These are phyloP conservation scores for Didymella keratinophila DNA, from an alignment of 2,329 filamentous ascomycete species.

Conservation along the genomic window DNA sequence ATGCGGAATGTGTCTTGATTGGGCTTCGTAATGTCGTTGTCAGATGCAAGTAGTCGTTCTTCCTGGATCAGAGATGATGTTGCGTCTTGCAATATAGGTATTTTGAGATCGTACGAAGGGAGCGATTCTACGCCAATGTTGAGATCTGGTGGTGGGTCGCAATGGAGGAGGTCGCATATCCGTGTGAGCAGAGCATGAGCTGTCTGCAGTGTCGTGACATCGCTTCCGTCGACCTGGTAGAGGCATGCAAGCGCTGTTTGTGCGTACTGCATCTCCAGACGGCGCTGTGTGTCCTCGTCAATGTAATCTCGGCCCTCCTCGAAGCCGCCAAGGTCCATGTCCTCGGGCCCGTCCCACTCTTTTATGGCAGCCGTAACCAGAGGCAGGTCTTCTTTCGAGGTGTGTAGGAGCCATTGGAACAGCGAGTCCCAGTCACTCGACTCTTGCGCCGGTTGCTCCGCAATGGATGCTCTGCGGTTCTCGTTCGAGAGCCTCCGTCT, in stretches of 20 bases:
- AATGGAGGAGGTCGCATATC: constrained; percentile 67
- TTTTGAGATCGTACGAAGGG: constrained; percentile 52
- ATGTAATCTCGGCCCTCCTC: constrained; percentile 62
- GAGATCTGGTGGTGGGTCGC: constrained; percentile 63
- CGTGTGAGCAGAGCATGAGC: constrained; percentile 68
- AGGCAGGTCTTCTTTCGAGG: constrained; percentile 67
- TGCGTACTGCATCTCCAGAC: constrained; percentile 70
- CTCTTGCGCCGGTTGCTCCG: constrained; percentile 47
- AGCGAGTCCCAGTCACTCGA: constrained; percentile 71
- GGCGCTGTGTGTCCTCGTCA: constrained; percentile 65
- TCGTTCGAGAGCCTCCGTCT: constrained; percentile 53
- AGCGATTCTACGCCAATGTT: constrained; percentile 53
- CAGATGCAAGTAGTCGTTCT: constrained; percentile 61
- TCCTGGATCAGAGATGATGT: constrained; percentile 50
- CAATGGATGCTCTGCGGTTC: constrained; percentile 34
- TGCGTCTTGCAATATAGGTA: constrained; percentile 43
- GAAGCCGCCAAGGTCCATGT: constrained; percentile 72
- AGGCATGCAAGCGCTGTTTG: constrained; percentile 72
- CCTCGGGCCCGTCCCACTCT: constrained; percentile 76
- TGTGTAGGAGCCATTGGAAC: constrained; percentile 70
- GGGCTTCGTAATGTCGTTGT: constrained; percentile 72
- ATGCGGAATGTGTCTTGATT: constrained; percentile 64
- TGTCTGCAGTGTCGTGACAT: constrained; percentile 64
- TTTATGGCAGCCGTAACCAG: constrained; percentile 70
- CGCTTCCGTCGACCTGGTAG: constrained; percentile 70